Evolutionary conservation across 2,329 filamentous ascomycete species (phyloP).

Genomic region (Botryotinia globosa): DNA sequence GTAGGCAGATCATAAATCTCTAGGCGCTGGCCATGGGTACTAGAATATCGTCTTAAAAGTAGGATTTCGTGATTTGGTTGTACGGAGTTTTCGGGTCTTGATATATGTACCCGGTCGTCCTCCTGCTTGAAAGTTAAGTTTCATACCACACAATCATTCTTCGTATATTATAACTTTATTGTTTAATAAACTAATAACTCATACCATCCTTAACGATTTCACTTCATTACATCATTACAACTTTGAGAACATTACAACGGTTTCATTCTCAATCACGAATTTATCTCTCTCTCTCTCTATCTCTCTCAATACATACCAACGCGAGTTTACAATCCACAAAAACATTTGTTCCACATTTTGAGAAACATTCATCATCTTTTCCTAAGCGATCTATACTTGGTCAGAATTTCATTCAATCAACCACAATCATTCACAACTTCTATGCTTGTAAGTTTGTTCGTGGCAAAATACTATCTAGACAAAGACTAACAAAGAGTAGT

Average conservation of each 20-base stretch:
- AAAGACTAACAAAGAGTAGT: not conserved
- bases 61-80: conserved; percentile 1
- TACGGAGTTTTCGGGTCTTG: not conserved
- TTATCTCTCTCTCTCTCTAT: not conserved
- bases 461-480: too few species aligned
- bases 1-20: conserved; percentile 12
- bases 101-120: conserved; percentile 6
- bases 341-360: not conserved
- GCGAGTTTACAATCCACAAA: not conserved
- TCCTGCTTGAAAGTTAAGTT: not conserved
- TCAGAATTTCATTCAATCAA: not conserved
- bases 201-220: conserved; percentile 9
- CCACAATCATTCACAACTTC: not conserved
- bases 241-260: not conserved
- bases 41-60: not conserved
- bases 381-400: not conserved
- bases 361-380: not conserved
- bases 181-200: not conserved
- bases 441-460: not conserved
- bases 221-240: not conserved
- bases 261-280: not conserved
- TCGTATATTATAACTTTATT: conserved; percentile 1
- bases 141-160: not conserved
- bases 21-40: conserved; percentile 11
- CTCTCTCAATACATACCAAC: not conserved